Base-by-base conservation (phyloP, 2,329 filamentous ascomycete species). In the Xylariaceae sp. region DNA sequence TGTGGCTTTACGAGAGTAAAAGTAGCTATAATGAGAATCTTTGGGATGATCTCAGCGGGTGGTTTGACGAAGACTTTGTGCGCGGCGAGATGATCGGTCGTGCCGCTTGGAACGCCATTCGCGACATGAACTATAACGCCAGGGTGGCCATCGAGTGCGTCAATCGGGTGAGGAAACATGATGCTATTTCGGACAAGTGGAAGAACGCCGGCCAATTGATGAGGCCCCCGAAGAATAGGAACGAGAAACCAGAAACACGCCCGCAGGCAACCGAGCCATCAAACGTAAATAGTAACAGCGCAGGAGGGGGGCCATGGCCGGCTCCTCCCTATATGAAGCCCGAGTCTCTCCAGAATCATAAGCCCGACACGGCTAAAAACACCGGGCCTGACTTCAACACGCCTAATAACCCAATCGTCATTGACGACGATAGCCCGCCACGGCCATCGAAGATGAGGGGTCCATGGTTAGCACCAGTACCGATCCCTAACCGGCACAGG, bases 61-160 rank as follows among this genome's bases (percentile, higher is more conserved):
- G 63, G 62, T 65, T 68, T 26, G 60, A 69, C 47, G 48, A 62
- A 3, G 49, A 63, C 6, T 51, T 60, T 3, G 59, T 65, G 26
- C 63, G 68, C 28, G 63, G 58, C 46, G 67, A 70, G 58, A 70
- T 70, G 68, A 63, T 63, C 7, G 65, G 66, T 17, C 53, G 60
- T 8, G 60, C 56, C 43, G 65, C 64, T 9, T 61, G 54, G 34
- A 9, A 31, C 1, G 57, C 40, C 1, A 55, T 70, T 8, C 46
- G 39, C 6, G 40, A 23, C 1, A 61, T 69, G 63, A 53, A 58
- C 8, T 70, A 66, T 47, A 61, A 29, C 3, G 66, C 63, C 33
- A 61, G 66, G 17, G 11, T 67, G 3, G 44, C 63, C 8, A 39
- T 70, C 33, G 68, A 70, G 50, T 33, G 65, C 23, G 63, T 67